A percentile compares a stretch with the other conserved stretches of the same genome.
These are phyloP conservation scores for Grosmannia serpens DNA, from an alignment of 2,329 filamentous ascomycete species.

Conservation along the genomic window DNA sequence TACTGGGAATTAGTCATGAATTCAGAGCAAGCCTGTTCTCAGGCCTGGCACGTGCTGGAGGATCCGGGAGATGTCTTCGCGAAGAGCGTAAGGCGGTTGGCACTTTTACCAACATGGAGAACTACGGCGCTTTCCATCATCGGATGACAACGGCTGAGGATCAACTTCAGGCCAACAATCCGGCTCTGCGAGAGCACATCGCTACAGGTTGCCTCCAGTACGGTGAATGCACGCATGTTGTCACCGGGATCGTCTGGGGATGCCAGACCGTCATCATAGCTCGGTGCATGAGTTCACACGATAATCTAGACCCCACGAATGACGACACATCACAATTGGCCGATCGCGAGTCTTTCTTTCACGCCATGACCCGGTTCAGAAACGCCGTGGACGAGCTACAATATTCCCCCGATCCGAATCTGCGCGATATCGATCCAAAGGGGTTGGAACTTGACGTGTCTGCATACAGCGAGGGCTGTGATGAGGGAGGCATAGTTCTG, in stretches of 20 bases:
- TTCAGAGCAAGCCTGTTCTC: background rate
- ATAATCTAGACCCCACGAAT: background rate
- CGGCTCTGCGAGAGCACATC: background rate
- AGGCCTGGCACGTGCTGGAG: constrained; percentile 1
- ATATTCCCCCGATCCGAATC: background rate
- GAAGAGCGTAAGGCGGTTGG: background rate
- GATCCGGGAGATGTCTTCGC: background rate
- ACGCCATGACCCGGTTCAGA: background rate
- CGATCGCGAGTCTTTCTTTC: background rate
- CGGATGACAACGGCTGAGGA: background rate
- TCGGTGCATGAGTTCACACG: background rate
- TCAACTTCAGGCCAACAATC: background rate
- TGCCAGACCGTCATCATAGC: background rate
- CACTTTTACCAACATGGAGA: background rate
- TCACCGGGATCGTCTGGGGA: constrained; percentile 2
- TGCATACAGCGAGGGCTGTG: constrained; percentile 4
- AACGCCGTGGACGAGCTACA: constrained; percentile 1
- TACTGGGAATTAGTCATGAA: background rate
- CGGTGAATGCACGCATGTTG: constrained; percentile 2
- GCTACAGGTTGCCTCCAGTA: background rate
- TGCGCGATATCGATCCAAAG: background rate
- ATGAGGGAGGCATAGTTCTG: background rate
- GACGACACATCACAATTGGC: background rate
- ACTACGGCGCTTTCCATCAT: constrained; percentile 1
- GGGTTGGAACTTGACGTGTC: background rate